A percentile compares a stretch with the other conserved stretches of the same genome.
These are phyloP conservation scores for Stipa capillata DNA, from an alignment of 176 grass and related monocot genomes.

Conservation along the genomic window DNA sequence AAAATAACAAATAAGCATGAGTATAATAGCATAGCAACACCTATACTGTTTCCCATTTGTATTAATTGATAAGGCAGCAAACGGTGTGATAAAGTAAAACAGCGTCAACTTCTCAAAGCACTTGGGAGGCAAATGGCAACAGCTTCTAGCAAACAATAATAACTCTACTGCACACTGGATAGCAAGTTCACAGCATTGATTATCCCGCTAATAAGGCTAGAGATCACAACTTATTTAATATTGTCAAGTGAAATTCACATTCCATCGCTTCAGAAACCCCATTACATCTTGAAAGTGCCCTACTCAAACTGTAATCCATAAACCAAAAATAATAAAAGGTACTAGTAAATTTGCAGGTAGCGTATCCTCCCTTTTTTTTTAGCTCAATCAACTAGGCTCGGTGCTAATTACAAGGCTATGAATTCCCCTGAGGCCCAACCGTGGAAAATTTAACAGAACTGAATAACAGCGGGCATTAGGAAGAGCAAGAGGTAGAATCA, in stretches of 20 bases:
- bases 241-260: not conserved
- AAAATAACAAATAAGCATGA: not conserved
- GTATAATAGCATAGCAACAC: not conserved
- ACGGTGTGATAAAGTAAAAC: not conserved
- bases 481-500: not conserved
- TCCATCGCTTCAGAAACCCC: not conserved
- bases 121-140: not conserved
- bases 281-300: not conserved
- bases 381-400: slow-evolving; percentile 8
- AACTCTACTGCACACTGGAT: not conserved
- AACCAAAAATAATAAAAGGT: not conserved
- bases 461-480: not conserved
- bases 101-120: not conserved
- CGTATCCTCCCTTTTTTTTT: not conserved
- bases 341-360: not conserved
- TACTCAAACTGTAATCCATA: not conserved
- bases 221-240: not conserved
- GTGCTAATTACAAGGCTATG: too few relatives aligned
- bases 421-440: too few relatives aligned
- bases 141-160: not conserved
- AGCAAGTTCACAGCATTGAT: not conserved
- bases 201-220: not conserved
- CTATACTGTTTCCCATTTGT: not conserved
- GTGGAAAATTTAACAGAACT: not conserved
- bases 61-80: not conserved